phyloP scores from a whole-genome alignment of 306 rosid genomes.

The Citrullus mucosospermus region DNA sequence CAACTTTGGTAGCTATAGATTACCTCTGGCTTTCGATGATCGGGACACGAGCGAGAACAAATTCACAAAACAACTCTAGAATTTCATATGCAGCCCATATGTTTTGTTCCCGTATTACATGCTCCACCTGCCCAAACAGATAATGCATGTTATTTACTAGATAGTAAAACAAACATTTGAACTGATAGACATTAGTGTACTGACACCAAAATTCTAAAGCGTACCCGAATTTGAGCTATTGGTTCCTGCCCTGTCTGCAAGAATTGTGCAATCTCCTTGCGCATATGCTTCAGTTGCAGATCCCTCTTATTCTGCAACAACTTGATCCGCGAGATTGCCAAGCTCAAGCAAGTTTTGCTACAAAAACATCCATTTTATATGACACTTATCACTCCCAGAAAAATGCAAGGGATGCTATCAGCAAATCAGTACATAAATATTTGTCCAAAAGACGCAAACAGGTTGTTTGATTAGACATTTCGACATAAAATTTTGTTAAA shows the following conservation, averaged over 20 bases:
- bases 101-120: conserved; percentile 86
- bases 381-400: conserved; percentile 1
- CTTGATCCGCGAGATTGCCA: conserved; percentile 81
- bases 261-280: conserved; percentile 87
- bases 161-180: background rate
- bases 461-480: background rate
- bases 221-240: conserved; percentile 88
- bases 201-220: conserved; percentile 12
- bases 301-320: conserved; percentile 96
- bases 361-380: conserved; percentile 14
- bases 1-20: conserved; percentile 8
- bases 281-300: conserved; percentile 73
- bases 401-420: background rate
- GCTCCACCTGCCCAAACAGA: conserved; percentile 67
- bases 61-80: conserved; percentile 91
- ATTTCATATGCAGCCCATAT: conserved; percentile 88
- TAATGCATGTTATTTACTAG: background rate
- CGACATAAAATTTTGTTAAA: background rate
- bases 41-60: conserved; percentile 86
- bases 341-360: conserved; percentile 80
- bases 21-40: conserved; percentile 82
- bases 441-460: background rate
- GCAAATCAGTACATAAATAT: background rate
- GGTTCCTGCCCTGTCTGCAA: conserved; percentile 94
- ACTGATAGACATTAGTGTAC: background rate